A percentile compares a stretch with the other conserved stretches of the same genome.
phyloP scores from a whole-genome alignment of 139 green algal genomes.

The Nannochloris sp. region DNA sequence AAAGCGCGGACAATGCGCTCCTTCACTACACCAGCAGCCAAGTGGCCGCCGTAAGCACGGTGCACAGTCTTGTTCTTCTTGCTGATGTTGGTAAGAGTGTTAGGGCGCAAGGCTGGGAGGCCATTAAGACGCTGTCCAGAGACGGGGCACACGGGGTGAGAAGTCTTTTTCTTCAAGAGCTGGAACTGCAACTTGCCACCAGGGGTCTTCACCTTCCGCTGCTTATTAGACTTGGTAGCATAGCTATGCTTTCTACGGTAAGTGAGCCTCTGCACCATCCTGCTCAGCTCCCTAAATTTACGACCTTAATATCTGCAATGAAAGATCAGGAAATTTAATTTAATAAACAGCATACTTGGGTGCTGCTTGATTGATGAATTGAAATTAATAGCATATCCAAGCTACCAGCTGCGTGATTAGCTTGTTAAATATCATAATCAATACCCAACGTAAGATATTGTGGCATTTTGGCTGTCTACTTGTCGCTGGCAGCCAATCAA shows the following conservation, averaged over 20 bases:
- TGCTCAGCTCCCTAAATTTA: constrained; percentile 6
- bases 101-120: constrained; percentile 49
- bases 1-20: constrained; percentile 94
- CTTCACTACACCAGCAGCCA: constrained; percentile 74
- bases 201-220: constrained; percentile 84
- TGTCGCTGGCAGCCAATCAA: too few relatives aligned
- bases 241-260: constrained; percentile 84
- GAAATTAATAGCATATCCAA: too few relatives aligned
- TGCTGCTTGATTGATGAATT: too few relatives aligned
- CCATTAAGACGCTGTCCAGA: constrained; percentile 73
- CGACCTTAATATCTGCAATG: background rate
- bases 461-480: too few relatives aligned
- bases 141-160: constrained; percentile 67
- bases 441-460: too few relatives aligned
- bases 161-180: constrained; percentile 84
- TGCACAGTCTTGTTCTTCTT: constrained; percentile 93
- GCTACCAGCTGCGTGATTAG: too few relatives aligned
- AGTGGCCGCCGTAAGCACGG: constrained; percentile 87
- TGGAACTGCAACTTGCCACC: constrained; percentile 87
- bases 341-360: background rate
- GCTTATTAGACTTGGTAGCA: constrained; percentile 89
- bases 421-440: too few relatives aligned
- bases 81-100: constrained; percentile 59
- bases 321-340: background rate
- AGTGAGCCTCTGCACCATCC: constrained; percentile 80